These are phyloP conservation scores for Fraxinus americana DNA, from an alignment of 257 asterid species.

Conservation along the genomic window DNA sequence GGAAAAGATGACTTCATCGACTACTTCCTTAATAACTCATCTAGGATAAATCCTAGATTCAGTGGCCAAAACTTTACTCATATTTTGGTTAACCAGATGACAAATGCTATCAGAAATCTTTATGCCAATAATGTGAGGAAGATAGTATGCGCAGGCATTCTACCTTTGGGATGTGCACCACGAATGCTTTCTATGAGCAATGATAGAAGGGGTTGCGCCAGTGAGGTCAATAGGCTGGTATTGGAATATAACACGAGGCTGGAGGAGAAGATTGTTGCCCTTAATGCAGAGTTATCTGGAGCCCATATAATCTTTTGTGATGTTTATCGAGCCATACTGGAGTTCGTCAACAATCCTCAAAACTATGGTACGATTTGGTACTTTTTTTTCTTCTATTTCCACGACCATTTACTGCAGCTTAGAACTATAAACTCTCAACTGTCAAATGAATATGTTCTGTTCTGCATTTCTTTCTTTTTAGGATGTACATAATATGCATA, in stretches of 20 bases:
- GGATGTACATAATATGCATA: not conserved
- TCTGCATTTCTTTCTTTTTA: not conserved
- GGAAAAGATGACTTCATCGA: slow-evolving; percentile 63
- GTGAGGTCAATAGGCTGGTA: slow-evolving; percentile 51
- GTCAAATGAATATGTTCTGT: not conserved
- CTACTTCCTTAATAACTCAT: slow-evolving; percentile 37
- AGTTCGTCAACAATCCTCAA: slow-evolving; percentile 49
- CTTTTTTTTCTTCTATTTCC: not conserved
- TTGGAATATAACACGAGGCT: slow-evolving; percentile 49
- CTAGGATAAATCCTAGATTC: slow-evolving; percentile 14
- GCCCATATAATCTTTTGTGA: slow-evolving; percentile 51
- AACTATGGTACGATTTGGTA: slow-evolving; percentile 41
- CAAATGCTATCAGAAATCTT: slow-evolving; percentile 48
- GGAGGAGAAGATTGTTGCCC: slow-evolving; percentile 45
- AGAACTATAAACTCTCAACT: not conserved
- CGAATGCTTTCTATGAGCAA: slow-evolving; percentile 28
- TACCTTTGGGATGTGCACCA: slow-evolving; percentile 70
- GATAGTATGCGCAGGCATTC: slow-evolving; percentile 60
- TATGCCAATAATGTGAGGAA: slow-evolving; percentile 49
- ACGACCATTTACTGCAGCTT: not conserved
- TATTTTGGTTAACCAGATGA: slow-evolving; percentile 53
- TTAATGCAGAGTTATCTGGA: slow-evolving; percentile 39
- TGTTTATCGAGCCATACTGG: slow-evolving; percentile 50
- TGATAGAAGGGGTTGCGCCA: slow-evolving; percentile 35
- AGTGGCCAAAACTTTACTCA: slow-evolving; percentile 32